Evolutionary conservation across 129 eudicot species (phyloP).

Genomic region (Flaveria sonorensis): DNA sequence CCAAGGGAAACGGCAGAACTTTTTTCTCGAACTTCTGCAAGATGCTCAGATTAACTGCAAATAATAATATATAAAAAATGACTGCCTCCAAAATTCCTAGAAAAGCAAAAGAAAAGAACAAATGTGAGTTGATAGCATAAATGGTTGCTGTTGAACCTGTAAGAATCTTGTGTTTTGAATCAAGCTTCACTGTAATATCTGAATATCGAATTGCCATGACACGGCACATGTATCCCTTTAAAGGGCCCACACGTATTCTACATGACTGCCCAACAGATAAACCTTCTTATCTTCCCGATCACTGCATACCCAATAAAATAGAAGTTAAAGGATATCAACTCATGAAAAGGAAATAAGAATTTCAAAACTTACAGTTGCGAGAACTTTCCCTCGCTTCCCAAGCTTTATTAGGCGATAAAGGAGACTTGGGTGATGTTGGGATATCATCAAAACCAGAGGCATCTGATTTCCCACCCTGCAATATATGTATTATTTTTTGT

Average conservation of each 20-base stretch:
- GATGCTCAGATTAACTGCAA: conserved; percentile 77
- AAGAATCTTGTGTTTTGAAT: conserved; percentile 79
- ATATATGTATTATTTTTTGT: not conserved
- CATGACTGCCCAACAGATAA: conserved; percentile 80
- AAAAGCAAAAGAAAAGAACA: not conserved
- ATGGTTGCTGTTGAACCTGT: conserved; percentile 58
- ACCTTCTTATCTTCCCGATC: conserved; percentile 52
- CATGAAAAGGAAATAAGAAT: not conserved
- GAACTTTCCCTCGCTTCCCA: conserved; percentile 54
- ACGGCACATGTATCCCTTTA: conserved; percentile 89
- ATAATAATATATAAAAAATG: not conserved
- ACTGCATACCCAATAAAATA: conserved; percentile 46
- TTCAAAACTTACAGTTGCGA: conserved; percentile 53
- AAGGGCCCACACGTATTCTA: conserved; percentile 85
- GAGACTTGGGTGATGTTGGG: conserved; percentile 78
- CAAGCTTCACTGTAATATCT: conserved; percentile 87
- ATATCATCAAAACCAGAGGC: conserved; percentile 60
- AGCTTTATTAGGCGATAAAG: conserved; percentile 69
- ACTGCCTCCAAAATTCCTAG: conserved; percentile 10
- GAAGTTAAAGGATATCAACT: not conserved
- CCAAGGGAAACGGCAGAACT: conserved; percentile 44
- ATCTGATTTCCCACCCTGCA: conserved; percentile 60
- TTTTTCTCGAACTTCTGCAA: conserved; percentile 67
- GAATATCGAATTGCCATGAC: conserved; percentile 77
- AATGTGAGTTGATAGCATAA: not conserved